phyloP scores from a whole-genome alignment of 2,329 filamentous ascomycete genomes.

The Aspergillus sp. region DNA sequence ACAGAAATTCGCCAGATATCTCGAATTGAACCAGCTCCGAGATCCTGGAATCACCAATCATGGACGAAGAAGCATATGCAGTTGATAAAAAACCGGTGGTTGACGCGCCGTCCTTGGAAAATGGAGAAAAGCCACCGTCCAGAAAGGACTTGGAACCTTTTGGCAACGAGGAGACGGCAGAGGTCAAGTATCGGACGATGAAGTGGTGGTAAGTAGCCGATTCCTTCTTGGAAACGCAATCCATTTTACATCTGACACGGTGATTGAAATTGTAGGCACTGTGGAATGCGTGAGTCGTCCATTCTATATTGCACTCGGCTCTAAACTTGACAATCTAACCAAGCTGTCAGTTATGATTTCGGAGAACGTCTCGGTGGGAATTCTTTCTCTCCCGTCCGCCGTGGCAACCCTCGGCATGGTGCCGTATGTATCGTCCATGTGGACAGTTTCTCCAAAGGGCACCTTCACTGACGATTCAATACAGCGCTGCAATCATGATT shows the following conservation, averaged over 20 bases:
- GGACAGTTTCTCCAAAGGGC: neutral
- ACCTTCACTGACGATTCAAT: neutral
- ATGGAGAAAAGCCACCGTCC: too few relatives aligned
- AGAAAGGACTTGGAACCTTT: conserved; percentile 23
- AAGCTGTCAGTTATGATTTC: conserved; percentile 46
- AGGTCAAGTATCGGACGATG: conserved; percentile 47
- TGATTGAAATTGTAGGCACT: conserved; percentile 20
- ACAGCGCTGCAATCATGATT: conserved; percentile 47
- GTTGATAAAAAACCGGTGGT: too few relatives aligned
- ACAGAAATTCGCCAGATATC: too few relatives aligned
- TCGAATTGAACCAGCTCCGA: too few relatives aligned
- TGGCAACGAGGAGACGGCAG: conserved; percentile 31
- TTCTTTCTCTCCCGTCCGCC: conserved; percentile 50
- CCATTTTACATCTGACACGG: too few relatives aligned
- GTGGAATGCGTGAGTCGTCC: conserved; percentile 27
- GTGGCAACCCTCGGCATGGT: conserved; percentile 50
- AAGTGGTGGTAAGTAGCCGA: conserved; percentile 32
- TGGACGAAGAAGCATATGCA: too few relatives aligned
- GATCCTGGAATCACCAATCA: too few relatives aligned
- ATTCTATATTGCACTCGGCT: too few relatives aligned
- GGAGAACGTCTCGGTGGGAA: conserved; percentile 53
- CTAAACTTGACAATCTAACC: too few relatives aligned
- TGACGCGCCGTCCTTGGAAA: too few relatives aligned
- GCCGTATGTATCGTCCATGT: conserved; percentile 32
- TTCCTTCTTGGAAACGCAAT: too few relatives aligned